These are phyloP conservation scores for Gaertneriomyces sp. DNA, from an alignment of 192 early-diverging fungal genomes.

Conservation along the genomic window DNA sequence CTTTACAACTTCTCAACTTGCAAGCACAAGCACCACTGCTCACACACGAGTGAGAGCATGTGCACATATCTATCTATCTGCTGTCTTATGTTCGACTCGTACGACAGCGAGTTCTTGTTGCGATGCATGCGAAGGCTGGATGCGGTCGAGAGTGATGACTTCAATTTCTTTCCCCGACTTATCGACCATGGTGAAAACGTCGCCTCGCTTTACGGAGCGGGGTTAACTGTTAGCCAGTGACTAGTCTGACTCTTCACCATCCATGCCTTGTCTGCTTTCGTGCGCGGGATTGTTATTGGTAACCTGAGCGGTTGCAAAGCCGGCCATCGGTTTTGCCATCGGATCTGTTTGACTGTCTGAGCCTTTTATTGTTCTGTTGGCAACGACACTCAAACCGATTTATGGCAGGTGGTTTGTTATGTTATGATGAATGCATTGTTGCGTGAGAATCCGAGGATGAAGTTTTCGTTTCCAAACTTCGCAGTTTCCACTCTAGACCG, in stretches of 20 bases:
- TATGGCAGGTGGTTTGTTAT: background rate
- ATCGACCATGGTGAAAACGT: conserved; percentile 38
- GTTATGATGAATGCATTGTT: background rate
- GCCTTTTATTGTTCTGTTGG: background rate
- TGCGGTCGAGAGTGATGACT: conserved; percentile 25
- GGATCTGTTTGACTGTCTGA: background rate
- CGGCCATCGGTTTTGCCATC: background rate
- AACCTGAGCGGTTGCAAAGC: background rate
- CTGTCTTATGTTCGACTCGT: no score
- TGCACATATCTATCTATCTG: no score
- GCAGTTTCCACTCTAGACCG: conserved; percentile 36
- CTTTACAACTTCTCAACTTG: no score
- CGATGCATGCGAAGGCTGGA: background rate
- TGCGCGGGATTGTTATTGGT: background rate
- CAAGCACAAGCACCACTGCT: no score
- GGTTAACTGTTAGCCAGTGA: conserved; percentile 36
- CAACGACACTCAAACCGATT: background rate
- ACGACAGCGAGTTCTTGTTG: no score
- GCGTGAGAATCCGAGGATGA: conserved; percentile 25
- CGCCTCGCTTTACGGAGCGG: conserved; percentile 33
- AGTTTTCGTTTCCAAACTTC: conserved; percentile 26
- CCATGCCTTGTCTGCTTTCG: background rate
- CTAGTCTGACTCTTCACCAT: conserved; percentile 27
- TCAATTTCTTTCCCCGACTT: conserved; percentile 34
- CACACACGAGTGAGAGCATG: no score